phyloP scores from a whole-genome alignment of 768 basidiomycete species.

The Pisolithus sp. region DNA sequence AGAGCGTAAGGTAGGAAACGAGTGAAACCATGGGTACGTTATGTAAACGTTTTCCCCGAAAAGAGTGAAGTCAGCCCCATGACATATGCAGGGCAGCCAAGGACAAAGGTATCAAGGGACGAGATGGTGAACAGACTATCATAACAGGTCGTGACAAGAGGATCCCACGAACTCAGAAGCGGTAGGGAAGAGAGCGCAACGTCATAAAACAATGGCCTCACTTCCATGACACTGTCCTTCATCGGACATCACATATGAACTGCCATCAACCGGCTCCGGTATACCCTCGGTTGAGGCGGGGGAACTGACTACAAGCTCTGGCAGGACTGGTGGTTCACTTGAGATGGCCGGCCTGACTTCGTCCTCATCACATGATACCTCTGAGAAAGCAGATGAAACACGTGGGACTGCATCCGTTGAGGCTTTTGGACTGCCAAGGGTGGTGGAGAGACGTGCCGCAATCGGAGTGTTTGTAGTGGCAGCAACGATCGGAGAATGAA shows the following conservation, averaged over 20 bases:
- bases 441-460: slow-evolving; percentile 15
- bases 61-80: no score
- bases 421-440: slow-evolving; percentile 23
- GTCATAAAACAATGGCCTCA: slow-evolving; percentile 15
- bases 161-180: background rate
- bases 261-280: slow-evolving; percentile 12
- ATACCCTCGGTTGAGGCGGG: slow-evolving; percentile 27
- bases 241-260: slow-evolving; percentile 9
- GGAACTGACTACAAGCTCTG: slow-evolving; percentile 30
- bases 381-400: slow-evolving; percentile 25
- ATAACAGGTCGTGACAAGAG: background rate
- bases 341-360: slow-evolving; percentile 20
- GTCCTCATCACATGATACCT: slow-evolving; percentile 22
- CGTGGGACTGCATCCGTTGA: slow-evolving; percentile 23
- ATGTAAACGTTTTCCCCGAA: no score
- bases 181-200: background rate
- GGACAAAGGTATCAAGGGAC: no score
- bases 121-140: background rate
- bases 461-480: slow-evolving; percentile 12
- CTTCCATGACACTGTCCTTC: slow-evolving; percentile 17
- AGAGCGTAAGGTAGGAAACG: no score
- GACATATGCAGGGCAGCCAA: no score
- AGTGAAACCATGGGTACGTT: no score
- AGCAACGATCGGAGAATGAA: slow-evolving; percentile 13
- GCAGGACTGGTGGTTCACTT: slow-evolving; percentile 26